Evolutionary conservation across 441 rosid species (phyloP).

Genomic region (Euphorbia neoarborescens): DNA sequence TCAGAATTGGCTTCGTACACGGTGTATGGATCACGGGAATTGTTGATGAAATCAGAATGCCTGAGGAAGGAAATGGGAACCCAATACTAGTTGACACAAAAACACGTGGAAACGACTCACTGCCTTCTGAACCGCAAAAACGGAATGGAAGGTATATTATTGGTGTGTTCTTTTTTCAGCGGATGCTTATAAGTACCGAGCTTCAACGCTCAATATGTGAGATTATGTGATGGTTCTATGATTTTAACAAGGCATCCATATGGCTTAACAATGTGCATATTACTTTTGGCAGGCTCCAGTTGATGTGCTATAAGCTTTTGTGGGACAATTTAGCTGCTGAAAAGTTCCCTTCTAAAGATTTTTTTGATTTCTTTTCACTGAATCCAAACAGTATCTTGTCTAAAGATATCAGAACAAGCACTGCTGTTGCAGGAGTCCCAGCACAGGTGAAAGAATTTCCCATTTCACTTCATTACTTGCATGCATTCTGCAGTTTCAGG

Average conservation of each 20-base stretch:
- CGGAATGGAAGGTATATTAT: constrained; percentile 69
- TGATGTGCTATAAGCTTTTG: constrained; percentile 76
- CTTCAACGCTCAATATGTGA: constrained; percentile 5
- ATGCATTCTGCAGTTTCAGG: background rate
- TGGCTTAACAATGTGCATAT: background rate
- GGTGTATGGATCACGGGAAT: constrained; percentile 68
- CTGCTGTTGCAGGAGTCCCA: constrained; percentile 44
- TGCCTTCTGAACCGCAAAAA: constrained; percentile 65
- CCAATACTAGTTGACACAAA: constrained; percentile 60
- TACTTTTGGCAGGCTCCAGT: constrained; percentile 47
- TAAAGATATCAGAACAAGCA: constrained; percentile 47
- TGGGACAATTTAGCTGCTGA: constrained; percentile 58
- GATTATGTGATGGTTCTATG: background rate
- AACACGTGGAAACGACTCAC: constrained; percentile 48
- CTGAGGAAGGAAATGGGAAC: constrained; percentile 26
- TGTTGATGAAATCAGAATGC: constrained; percentile 64
- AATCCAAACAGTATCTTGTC: constrained; percentile 39
- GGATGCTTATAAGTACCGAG: background rate
- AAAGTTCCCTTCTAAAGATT: constrained; percentile 34
- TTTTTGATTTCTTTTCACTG: constrained; percentile 37
- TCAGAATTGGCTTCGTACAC: constrained; percentile 53
- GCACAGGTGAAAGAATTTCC: constrained; percentile 39
- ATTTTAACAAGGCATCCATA: background rate
- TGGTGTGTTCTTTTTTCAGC: constrained; percentile 6
- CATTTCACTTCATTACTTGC: background rate